Evolutionary conservation across 768 basidiomycete genomes (phyloP).

Genomic region (Mycena capillaripes): DNA sequence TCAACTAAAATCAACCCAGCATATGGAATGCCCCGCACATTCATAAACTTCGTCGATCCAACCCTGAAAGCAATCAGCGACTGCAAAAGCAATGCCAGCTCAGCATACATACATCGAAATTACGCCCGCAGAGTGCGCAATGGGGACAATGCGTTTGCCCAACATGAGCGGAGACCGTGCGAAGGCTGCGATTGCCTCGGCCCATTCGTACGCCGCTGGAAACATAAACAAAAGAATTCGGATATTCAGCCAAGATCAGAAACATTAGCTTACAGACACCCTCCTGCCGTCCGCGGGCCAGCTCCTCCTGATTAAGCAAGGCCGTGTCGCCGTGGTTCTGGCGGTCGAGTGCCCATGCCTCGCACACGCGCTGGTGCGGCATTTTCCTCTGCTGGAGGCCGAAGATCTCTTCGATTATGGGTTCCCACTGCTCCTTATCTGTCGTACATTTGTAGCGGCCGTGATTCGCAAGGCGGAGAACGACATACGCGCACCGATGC

Average conservation of each 20-base stretch:
- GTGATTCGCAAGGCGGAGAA: no score
- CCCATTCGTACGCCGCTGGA: slow-evolving; percentile 1
- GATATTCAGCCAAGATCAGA: no score
- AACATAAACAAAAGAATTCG: no score
- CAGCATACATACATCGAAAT: neutral
- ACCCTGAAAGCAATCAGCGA: neutral
- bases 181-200: neutral
- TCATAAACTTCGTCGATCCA: slow-evolving; percentile 14
- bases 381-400: slow-evolving; percentile 34
- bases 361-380: slow-evolving; percentile 44
- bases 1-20: slow-evolving; percentile 15
- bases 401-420: slow-evolving; percentile 48
- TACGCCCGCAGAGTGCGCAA: neutral
- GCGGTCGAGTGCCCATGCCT: slow-evolving; percentile 57
- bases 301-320: slow-evolving; percentile 42
- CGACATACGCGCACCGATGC: no score
- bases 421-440: slow-evolving; percentile 56
- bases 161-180: neutral
- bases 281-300: slow-evolving; percentile 38
- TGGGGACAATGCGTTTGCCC: neutral
- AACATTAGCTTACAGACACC: no score
- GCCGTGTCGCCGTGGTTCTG: slow-evolving; percentile 54
- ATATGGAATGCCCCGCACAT: slow-evolving; percentile 12
- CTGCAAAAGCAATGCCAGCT: neutral
- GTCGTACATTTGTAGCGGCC: no score